Conservation (phyloP, 257 asterid species). For the Scutellaria galericulata region DNA sequence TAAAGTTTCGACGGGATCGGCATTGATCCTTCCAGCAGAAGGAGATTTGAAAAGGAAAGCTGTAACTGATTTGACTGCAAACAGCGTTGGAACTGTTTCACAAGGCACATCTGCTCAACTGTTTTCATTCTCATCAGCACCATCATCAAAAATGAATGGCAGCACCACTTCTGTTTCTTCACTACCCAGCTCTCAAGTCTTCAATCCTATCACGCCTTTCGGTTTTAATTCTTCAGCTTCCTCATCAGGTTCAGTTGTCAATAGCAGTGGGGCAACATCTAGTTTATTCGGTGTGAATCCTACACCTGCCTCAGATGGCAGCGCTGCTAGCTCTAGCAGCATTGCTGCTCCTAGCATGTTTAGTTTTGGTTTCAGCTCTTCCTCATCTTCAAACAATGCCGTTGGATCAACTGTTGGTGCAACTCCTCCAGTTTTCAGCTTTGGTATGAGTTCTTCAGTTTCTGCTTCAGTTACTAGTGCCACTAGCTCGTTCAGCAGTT, state of each 20-base stretch:
- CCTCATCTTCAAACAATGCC: constrained; percentile 36
- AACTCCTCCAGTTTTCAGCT: constrained; percentile 30
- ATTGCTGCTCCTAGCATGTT: constrained; percentile 43
- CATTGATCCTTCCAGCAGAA: constrained; percentile 35
- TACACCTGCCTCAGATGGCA: constrained; percentile 34
- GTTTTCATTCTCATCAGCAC: constrained; percentile 36
- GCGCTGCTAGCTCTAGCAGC: constrained; percentile 42
- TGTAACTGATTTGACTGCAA: constrained; percentile 37
- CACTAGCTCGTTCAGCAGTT: constrained; percentile 22
- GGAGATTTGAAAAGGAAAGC: constrained; percentile 36
- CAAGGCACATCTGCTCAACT: constrained; percentile 40
- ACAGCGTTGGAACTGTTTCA: constrained; percentile 31
- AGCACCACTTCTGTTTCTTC: constrained; percentile 38
- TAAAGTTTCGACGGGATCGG: constrained; percentile 39
- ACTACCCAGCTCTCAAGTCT: constrained; percentile 33
- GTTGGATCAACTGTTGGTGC: constrained; percentile 33
- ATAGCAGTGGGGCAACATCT: constrained; percentile 41
- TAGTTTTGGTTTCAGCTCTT: constrained; percentile 47
- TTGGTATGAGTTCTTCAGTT: constrained; percentile 36
- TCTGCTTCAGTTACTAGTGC: constrained; percentile 29
- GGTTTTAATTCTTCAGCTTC: constrained; percentile 50
- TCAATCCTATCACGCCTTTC: constrained; percentile 27
- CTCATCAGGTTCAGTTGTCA: constrained; percentile 40
- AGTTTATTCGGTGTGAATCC: constrained; percentile 44
- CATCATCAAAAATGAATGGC: constrained; percentile 30